Evolutionary conservation across 495 filamentous ascomycete species (phyloP), one percentile per base, ranked within the genome.

Genomic region (Glutinoglossum americanum): DNA sequence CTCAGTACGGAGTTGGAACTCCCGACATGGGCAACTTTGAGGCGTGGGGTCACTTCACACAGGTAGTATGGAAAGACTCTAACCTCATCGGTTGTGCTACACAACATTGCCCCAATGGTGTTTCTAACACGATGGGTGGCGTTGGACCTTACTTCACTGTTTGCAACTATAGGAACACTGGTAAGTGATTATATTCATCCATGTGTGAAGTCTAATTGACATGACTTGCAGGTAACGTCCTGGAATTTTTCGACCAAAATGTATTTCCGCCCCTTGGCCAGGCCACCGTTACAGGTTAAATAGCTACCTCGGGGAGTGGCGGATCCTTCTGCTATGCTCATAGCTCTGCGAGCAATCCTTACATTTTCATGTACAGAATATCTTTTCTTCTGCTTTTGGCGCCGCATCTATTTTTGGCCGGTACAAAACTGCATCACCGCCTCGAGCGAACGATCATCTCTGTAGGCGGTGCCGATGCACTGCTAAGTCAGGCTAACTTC

Each of bases 131-230:
- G 8, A 65, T 62, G 15, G 59, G 57, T 25, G 49, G 47, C 58
- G 61, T 61, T 21, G 64, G 67, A 25, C 74, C 79, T 10, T 76
- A 73, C 66, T 84, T 74, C 67, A 88, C 85, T 51, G 87, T 94
- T 54, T 98, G 92, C 83, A 89, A 96, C 74, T 98, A 98, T 70
- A 70, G 67, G 51, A 75, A 84, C 61, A 66, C 78, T 59, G 85
- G 84, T 84, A 71, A 63, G 62, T 57, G 32, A 15, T 21, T 25
- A 25, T 11, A 39, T 13, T 27, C 1, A 21, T 54, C 48, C 23
- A 5, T 15, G 19, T 15, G 13, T 35, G 19, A 55, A 41, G 63
- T 11, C 27, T 6, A 26, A 33, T 21, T 56, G 21, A 56, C 32
- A 39, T 26, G 54, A 3, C 32, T 47, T 55, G 1, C 59, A 82